Percentiles rank a stretch among this genome's conserved stretches.
phyloP scores from a whole-genome alignment of 2,329 filamentous ascomycete species.

The Ceratocystis alfenasii region DNA sequence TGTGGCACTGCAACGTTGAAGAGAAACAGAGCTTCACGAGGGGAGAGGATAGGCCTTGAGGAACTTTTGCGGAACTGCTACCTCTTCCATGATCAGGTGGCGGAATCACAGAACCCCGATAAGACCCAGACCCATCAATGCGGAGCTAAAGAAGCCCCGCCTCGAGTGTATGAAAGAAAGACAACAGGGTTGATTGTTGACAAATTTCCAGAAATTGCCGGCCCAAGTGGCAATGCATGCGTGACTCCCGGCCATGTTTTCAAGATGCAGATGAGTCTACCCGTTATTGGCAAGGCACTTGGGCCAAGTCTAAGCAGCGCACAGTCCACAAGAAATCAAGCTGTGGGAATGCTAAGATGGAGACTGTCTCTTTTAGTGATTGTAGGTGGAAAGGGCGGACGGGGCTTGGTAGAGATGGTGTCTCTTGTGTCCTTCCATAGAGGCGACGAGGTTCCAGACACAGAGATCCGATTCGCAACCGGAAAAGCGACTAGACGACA shows the following conservation, averaged over 20 bases:
- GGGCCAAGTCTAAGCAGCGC: background rate
- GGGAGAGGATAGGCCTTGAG: background rate
- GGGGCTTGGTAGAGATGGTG: background rate
- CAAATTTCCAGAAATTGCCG: conserved; percentile 3
- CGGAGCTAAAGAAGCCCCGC: background rate
- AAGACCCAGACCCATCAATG: background rate
- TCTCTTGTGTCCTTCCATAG: background rate
- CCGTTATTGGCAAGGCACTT: conserved; percentile 9
- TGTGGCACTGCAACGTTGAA: background rate
- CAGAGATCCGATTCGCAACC: background rate
- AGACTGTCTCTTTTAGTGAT: background rate
- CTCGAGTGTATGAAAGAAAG: background rate
- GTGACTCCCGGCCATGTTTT: background rate
- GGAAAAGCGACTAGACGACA: background rate
- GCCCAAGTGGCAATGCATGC: background rate
- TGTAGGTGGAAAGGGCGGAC: background rate
- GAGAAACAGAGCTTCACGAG: background rate
- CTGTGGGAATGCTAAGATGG: conserved; percentile 1
- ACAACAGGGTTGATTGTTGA: background rate
- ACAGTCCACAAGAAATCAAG: background rate
- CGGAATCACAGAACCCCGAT: background rate
- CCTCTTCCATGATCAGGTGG: background rate
- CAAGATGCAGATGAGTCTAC: conserved; percentile 6
- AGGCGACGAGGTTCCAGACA: background rate
- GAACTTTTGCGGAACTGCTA: conserved; percentile 7